These are phyloP conservation scores for Brassica balearica DNA, from an alignment of 441 rosid species.

Conservation along the genomic window DNA sequence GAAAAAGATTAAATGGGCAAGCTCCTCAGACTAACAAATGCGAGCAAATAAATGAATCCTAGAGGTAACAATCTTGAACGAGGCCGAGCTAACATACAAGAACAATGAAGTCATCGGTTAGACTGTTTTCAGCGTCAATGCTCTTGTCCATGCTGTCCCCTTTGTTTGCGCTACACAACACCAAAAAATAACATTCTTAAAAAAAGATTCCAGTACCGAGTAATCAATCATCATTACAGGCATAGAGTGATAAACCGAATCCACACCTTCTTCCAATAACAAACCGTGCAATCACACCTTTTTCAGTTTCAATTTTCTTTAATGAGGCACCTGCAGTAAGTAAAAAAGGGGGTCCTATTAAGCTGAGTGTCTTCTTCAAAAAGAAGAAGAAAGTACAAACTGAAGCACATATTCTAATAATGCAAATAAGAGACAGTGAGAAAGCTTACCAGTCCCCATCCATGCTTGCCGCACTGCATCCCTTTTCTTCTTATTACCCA, in stretches of 20 bases:
- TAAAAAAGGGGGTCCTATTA: too few relatives aligned
- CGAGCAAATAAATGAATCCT: neutral
- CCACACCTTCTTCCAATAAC: constrained; percentile 79
- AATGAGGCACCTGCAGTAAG: constrained; percentile 52
- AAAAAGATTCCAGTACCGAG: constrained; percentile 18
- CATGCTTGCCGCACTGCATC: constrained; percentile 94
- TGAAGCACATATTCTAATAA: too few relatives aligned
- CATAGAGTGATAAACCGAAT: neutral
- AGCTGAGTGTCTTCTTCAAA: too few relatives aligned
- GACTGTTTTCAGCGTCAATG: constrained; percentile 80
- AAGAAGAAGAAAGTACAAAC: neutral
- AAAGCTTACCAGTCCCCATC: constrained; percentile 84
- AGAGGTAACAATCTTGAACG: constrained; percentile 4
- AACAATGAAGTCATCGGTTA: constrained; percentile 74
- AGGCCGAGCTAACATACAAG: constrained; percentile 62
- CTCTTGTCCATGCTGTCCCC: constrained; percentile 85
- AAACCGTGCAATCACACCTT: constrained; percentile 69
- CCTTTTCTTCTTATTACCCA: constrained; percentile 78
- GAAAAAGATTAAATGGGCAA: constrained; percentile 18
- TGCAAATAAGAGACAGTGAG: neutral
- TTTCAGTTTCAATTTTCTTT: constrained; percentile 56
- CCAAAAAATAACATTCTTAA: constrained; percentile 35
- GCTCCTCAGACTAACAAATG: constrained; percentile 25
- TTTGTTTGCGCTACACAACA: constrained; percentile 64
- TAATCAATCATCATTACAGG: constrained; percentile 18